These are phyloP conservation scores for Aspergillus fumigatiaffinis DNA, from an alignment of 2,329 filamentous ascomycete species.

Conservation along the genomic window DNA sequence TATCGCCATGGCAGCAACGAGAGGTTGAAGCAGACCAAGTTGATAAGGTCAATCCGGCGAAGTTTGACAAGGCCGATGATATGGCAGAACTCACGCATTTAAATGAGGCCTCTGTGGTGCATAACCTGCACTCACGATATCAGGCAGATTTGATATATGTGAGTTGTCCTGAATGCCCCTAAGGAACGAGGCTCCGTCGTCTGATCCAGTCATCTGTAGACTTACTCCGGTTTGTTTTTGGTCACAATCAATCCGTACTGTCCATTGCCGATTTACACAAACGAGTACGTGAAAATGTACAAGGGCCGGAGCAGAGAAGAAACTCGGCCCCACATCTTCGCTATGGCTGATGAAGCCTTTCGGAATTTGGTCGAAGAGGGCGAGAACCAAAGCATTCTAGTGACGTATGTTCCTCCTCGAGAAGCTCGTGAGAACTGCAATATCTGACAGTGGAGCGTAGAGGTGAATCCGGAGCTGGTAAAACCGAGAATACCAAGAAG, in stretches of 20 bases:
- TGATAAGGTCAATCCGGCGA: constrained; percentile 98
- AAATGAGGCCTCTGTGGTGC: constrained; percentile 95
- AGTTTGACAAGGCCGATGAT: constrained; percentile 98
- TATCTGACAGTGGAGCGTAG: constrained; percentile 25
- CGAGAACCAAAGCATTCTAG: constrained; percentile 93
- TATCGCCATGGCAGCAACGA: constrained; percentile 60
- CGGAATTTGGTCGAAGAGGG: constrained; percentile 93
- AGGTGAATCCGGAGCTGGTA: constrained; percentile 94
- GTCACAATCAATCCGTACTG: constrained; percentile 98
- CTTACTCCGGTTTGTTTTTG: constrained; percentile 93
- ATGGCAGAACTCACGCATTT: constrained; percentile 98
- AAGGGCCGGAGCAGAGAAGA: constrained; percentile 87
- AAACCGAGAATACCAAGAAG: constrained; percentile 99
- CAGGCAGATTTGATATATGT: constrained; percentile 90
- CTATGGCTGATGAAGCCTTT: constrained; percentile 95
- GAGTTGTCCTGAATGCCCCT: constrained; percentile 24
- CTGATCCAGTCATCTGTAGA: constrained; percentile 46
- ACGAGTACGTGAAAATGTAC: constrained; percentile 98
- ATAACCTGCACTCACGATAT: constrained; percentile 93
- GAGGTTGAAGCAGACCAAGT: constrained; percentile 82
- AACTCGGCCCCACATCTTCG: constrained; percentile 94
- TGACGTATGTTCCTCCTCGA: constrained; percentile 57
- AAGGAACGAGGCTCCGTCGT: not conserved
- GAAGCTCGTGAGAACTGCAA: not conserved
- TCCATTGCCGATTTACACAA: constrained; percentile 87